phyloP scores from a whole-genome alignment of 768 basidiomycete species.

The Hypholoma sublateritium region DNA sequence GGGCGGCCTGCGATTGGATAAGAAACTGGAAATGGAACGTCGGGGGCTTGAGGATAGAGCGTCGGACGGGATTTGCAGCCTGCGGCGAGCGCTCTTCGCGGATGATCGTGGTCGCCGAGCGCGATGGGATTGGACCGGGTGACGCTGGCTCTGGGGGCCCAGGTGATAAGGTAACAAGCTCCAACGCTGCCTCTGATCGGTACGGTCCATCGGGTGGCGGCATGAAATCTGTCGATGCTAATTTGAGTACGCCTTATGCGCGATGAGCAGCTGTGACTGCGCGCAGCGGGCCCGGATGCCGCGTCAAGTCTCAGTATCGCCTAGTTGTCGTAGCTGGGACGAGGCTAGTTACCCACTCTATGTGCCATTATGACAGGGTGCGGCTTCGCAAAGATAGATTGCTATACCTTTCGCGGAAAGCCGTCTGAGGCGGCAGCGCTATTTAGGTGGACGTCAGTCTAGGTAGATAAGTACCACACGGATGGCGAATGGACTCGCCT shows the following conservation, averaged over 20 bases:
- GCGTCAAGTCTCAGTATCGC: neutral
- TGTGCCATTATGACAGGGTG: constrained; percentile 4
- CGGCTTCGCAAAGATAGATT: constrained; percentile 5
- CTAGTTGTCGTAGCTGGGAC: neutral
- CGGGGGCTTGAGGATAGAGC: constrained; percentile 4
- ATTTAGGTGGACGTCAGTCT: neutral
- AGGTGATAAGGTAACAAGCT: neutral
- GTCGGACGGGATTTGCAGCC: neutral
- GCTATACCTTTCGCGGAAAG: constrained; percentile 3
- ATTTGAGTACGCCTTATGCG: neutral
- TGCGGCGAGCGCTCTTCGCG: neutral
- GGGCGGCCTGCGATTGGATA: neutral
- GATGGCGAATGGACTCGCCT: neutral
- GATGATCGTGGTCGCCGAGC: neutral
- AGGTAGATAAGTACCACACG: neutral
- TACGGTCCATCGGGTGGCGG: neutral
- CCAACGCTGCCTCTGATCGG: neutral
- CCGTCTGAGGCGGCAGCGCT: neutral
- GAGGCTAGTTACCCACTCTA: constrained; percentile 4
- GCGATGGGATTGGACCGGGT: neutral
- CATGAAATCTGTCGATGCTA: neutral
- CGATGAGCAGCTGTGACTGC: neutral
- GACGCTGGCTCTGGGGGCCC: neutral
- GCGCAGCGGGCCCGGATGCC: neutral
- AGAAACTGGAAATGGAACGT: constrained; percentile 3